Percentiles rank a stretch among this genome's conserved stretches.
Evolutionary conservation across 2,329 filamentous ascomycete genomes (phyloP).

Genomic region (Fusarium virguliforme): DNA sequence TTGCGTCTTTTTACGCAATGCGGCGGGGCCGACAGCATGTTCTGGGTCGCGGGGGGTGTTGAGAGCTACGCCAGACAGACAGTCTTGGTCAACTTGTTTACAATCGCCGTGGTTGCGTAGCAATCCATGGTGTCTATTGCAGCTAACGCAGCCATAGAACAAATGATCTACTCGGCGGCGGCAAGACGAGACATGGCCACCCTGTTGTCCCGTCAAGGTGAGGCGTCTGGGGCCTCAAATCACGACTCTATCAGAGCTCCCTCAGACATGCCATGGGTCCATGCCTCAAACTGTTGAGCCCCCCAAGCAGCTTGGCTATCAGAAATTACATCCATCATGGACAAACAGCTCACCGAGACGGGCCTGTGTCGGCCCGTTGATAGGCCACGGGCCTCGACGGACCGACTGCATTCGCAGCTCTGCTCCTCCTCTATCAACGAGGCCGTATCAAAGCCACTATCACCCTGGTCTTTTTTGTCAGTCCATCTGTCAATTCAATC

Average conservation of each 20-base stretch:
- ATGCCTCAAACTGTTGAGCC: slow-evolving; percentile 36
- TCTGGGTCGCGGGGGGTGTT: slow-evolving; percentile 36
- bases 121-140: slow-evolving; percentile 2
- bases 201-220: slow-evolving; percentile 29
- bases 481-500: slow-evolving; percentile 42
- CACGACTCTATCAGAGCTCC: slow-evolving; percentile 4
- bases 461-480: slow-evolving; percentile 29
- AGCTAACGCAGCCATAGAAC: slow-evolving; percentile 14
- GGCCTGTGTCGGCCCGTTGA: slow-evolving; percentile 46
- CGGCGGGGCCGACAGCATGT: slow-evolving; percentile 39
- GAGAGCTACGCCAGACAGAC: slow-evolving; percentile 11
- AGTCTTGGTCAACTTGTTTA: slow-evolving; percentile 5
- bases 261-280: slow-evolving; percentile 14
- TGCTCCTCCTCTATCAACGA: neutral
- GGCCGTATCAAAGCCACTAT: slow-evolving; percentile 6
- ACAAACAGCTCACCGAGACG: slow-evolving; percentile 38
- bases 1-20: slow-evolving; percentile 55
- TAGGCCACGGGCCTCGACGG: slow-evolving; percentile 46
- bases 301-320: slow-evolving; percentile 24
- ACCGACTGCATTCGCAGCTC: slow-evolving; percentile 47
- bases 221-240: slow-evolving; percentile 20
- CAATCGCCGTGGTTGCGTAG: slow-evolving; percentile 6
- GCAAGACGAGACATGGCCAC: slow-evolving; percentile 14
- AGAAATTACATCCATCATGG: slow-evolving; percentile 23
- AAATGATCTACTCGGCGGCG: slow-evolving; percentile 6